These are phyloP conservation scores for Lactuca sativa DNA, from an alignment of 129 eudicot genomes.

Conservation along the genomic window DNA sequence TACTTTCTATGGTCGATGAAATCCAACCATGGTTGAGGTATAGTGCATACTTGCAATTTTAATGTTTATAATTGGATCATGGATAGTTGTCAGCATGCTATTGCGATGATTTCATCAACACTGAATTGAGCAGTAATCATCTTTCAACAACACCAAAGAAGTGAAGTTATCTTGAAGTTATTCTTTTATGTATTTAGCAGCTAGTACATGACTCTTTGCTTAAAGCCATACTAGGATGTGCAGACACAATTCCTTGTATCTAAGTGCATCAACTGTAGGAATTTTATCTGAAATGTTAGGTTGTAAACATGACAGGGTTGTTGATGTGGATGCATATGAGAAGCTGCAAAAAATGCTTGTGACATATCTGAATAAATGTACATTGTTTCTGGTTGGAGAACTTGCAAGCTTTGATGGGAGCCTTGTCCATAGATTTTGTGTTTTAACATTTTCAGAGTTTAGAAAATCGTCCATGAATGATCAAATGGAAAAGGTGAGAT, in stretches of 20 bases:
- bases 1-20: constrained; percentile 48
- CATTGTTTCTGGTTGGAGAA: constrained; percentile 54
- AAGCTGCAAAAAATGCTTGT: constrained; percentile 56
- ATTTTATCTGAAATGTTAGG: neutral
- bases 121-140: neutral
- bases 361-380: constrained; percentile 48
- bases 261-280: neutral
- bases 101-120: neutral
- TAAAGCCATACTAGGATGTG: neutral
- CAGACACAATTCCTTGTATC: neutral
- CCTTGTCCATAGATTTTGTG: constrained; percentile 40
- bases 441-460: constrained; percentile 49
- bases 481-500: constrained; percentile 61
- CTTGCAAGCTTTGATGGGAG: constrained; percentile 32
- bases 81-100: neutral
- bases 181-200: neutral
- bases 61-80: constrained; percentile 8
- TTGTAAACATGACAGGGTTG: constrained; percentile 41
- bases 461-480: constrained; percentile 45
- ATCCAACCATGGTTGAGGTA: constrained; percentile 74
- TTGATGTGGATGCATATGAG: constrained; percentile 55
- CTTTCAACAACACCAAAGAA: neutral
- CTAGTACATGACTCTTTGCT: constrained; percentile 1
- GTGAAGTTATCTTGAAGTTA: neutral
- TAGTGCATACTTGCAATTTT: constrained; percentile 1